These are phyloP conservation scores for Wallacemonas sp. DNA, from an alignment of 208 protist genomes.

Conservation along the genomic window DNA sequence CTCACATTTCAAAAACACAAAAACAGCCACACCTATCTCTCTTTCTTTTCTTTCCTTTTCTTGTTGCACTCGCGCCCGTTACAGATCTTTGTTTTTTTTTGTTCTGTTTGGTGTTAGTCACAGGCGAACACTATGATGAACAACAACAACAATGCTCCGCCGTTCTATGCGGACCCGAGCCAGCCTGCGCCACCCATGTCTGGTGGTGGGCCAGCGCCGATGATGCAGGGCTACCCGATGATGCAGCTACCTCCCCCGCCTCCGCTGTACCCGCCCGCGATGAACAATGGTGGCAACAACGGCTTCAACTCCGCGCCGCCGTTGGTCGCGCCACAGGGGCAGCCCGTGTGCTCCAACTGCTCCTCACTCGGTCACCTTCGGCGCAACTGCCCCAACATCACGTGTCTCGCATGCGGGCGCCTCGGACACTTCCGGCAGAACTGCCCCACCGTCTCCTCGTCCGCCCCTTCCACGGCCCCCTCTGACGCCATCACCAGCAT, in stretches of 20 bases:
- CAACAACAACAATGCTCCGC: neutral
- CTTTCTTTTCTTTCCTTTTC: neutral
- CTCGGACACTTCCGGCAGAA: conserved; percentile 70
- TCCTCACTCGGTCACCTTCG: conserved; percentile 41
- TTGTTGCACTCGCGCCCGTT: neutral
- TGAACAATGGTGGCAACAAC: neutral
- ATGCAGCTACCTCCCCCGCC: neutral
- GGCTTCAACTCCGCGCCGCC: neutral
- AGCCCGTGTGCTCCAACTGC: conserved; percentile 46
- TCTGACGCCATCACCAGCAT: neutral
- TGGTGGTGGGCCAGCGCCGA: neutral
- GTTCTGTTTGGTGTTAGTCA: too few relatives aligned
- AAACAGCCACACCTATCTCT: conserved; percentile 1
- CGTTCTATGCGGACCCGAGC: neutral
- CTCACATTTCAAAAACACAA: too few relatives aligned
- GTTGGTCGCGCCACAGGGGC: neutral
- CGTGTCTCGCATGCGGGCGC: conserved; percentile 50
- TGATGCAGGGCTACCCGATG: neutral
- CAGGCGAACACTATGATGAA: too few relatives aligned
- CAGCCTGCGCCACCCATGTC: neutral
- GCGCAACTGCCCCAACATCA: conserved; percentile 57
- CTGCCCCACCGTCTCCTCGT: conserved; percentile 43
- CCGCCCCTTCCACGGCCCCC: too few relatives aligned
- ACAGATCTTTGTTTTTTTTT: conserved; percentile 13
- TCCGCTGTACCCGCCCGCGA: neutral